These are phyloP conservation scores for Pinus taeda DNA, from an alignment of 75 land plant genomes.

Conservation along the genomic window DNA sequence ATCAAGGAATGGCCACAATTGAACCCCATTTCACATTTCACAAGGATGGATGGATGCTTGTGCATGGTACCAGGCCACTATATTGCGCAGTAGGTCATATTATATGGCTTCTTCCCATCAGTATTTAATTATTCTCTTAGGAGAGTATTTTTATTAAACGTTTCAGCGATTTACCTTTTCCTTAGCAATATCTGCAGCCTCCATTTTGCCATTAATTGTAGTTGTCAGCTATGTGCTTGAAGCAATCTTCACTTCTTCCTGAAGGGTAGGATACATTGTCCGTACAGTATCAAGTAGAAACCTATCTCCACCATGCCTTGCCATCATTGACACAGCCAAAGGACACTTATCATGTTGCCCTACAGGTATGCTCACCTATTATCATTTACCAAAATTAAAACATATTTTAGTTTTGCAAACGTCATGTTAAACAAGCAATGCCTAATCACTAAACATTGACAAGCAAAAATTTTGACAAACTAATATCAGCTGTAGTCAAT, in stretches of 20 bases:
- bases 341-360: conserved; percentile 70
- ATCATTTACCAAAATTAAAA: background rate
- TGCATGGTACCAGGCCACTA: too few relatives aligned
- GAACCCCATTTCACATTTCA: too few relatives aligned
- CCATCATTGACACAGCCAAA: conserved; percentile 78
- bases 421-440: background rate
- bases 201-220: conserved; percentile 23
- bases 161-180: conserved; percentile 48
- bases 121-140: background rate
- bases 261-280: conserved; percentile 44
- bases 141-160: background rate
- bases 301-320: conserved; percentile 81
- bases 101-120: too few relatives aligned
- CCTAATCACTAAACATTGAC: background rate
- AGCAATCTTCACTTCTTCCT: conserved; percentile 48
- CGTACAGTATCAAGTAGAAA: conserved; percentile 63
- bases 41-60: too few relatives aligned
- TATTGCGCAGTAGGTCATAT: too few relatives aligned
- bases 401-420: background rate
- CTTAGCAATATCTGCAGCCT: conserved; percentile 73
- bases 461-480: background rate
- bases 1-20: too few relatives aligned
- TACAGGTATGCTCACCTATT: conserved; percentile 73
- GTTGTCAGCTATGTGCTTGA: conserved; percentile 25
- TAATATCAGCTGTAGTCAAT: background rate